Evolutionary conservation across 331 rosid genomes (phyloP), one percentile per base, ranked within the genome.

Genomic region (Stylosanthes scabra): DNA sequence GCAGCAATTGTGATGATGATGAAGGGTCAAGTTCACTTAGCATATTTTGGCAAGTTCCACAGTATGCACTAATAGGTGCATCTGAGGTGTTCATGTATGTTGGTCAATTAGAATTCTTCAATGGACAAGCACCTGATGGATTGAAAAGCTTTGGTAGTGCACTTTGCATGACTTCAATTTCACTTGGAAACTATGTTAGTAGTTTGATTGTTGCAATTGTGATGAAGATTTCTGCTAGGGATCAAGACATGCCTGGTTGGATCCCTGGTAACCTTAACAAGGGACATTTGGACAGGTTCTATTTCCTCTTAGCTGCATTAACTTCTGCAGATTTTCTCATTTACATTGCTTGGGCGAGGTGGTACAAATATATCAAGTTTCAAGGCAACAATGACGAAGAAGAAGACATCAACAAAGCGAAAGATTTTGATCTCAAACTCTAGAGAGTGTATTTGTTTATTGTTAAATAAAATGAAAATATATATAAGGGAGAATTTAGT

Each of bases 1-100:
- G 87, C 49, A 29, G 27, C 39, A 31, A 31, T 20, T 25, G 57
- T 0, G 78, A 87, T 52, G 54, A 49, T 34, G 83, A 82, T 3
- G 39, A 5, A 28, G 76, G 70, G 44, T 61, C 87, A 15, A 89
- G 95, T 71, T 82, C 95, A 3, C 5, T 87, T 12, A 85, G 75
- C 59, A 83, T 91, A 41, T 81, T 87, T 3, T 85, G 88, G 74
- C 97, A 91, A 69, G 49, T 88, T 11, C 97, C 94, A 5, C 97
- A 91, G 28, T 88, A 91, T 61, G 87, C 80, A 59, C 81, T 91
- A 0, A 90, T 91, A 42, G 97, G 97, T 28, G 88, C 92, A 31
- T 91, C 97, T 1, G 93, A 90, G 60, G 90, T 90, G 10, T 90
- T 90, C 66, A 88, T 90, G 97, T 90, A 90, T 50, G 87, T 91